phyloP scores from a whole-genome alignment of 805 yeast genomes.

The Phaffomyces opuntiae region DNA sequence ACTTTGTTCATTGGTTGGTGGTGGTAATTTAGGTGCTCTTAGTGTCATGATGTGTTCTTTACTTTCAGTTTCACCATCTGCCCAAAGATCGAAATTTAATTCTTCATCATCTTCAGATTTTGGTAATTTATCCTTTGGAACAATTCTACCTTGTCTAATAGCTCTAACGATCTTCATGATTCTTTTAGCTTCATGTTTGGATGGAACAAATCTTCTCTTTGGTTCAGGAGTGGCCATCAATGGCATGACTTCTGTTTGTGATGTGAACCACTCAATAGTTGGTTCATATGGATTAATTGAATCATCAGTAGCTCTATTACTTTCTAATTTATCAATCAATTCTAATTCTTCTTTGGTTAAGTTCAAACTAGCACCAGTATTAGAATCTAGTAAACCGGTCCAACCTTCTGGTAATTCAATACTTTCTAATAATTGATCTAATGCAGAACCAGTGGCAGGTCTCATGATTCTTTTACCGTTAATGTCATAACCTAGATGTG shows the following conservation, averaged over 20 bases:
- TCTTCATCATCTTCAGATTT: constrained; percentile 46
- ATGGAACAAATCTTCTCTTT: constrained; percentile 92
- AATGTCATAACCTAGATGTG: constrained; percentile 94
- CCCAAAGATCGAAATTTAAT: constrained; percentile 78
- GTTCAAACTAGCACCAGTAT: constrained; percentile 80
- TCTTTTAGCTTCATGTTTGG: constrained; percentile 93
- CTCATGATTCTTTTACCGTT: constrained; percentile 98
- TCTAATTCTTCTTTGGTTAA: constrained; percentile 84
- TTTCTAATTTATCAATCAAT: constrained; percentile 77
- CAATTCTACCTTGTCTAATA: constrained; percentile 90
- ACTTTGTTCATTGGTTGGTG: constrained; percentile 94
- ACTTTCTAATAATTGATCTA: constrained; percentile 80
- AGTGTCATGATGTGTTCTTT: constrained; percentile 82
- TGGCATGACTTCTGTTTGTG: constrained; percentile 81
- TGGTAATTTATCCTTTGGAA: constrained; percentile 58
- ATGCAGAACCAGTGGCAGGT: constrained; percentile 94
- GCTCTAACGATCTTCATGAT: constrained; percentile 96
- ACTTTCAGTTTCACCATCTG: constrained; percentile 50
- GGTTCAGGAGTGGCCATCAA: constrained; percentile 94
- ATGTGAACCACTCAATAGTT: constrained; percentile 91
- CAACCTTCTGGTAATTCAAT: constrained; percentile 97
- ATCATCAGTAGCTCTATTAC: constrained; percentile 78
- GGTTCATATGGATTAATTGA: constrained; percentile 85
- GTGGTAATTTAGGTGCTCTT: constrained; percentile 92
- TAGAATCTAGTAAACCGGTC: constrained; percentile 92